Conservation (phyloP, 495 filamentous ascomycete genomes). For the Hypoxylon cercidicola region DNA sequence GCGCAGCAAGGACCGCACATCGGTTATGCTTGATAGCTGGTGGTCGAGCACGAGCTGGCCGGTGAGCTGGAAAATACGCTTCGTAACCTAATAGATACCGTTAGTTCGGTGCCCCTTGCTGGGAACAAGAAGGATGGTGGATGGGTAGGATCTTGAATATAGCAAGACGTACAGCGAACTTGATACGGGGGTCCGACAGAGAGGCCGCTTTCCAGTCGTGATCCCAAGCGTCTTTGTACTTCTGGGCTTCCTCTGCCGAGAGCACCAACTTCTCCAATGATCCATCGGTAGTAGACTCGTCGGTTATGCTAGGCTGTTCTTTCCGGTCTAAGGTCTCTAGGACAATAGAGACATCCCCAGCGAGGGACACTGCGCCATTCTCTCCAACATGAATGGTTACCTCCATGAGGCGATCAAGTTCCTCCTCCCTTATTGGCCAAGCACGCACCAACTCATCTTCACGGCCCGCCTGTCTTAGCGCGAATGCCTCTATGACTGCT, state of each 20-base stretch:
- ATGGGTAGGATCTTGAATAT: not conserved
- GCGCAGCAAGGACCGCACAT: conserved; percentile 65
- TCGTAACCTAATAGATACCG: conserved; percentile 67
- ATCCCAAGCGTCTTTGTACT: conserved; percentile 52
- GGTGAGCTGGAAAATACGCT: conserved; percentile 80
- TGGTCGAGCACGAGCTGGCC: conserved; percentile 78
- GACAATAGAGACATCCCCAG: conserved; percentile 22
- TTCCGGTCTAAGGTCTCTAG: conserved; percentile 21
- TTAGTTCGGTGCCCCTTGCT: not conserved
- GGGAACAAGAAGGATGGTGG: not conserved
- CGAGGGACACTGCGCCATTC: conserved; percentile 42
- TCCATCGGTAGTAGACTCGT: conserved; percentile 1
- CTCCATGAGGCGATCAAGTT: conserved; percentile 28
- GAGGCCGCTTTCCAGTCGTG: conserved; percentile 63
- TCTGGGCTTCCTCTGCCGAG: conserved; percentile 41
- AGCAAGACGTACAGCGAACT: conserved; percentile 74
- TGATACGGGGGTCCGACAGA: conserved; percentile 67
- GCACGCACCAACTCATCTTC: conserved; percentile 38
- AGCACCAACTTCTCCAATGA: not conserved
- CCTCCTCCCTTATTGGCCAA: conserved; percentile 31
- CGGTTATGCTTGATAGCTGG: conserved; percentile 63
- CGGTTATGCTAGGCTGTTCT: not conserved
- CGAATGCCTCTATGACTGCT: conserved; percentile 70
- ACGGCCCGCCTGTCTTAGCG: conserved; percentile 55
- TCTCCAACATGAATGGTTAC: conserved; percentile 13